Base-by-base conservation (phyloP, 1,139 yeast species). In the Kodamaea anthophila region DNA sequence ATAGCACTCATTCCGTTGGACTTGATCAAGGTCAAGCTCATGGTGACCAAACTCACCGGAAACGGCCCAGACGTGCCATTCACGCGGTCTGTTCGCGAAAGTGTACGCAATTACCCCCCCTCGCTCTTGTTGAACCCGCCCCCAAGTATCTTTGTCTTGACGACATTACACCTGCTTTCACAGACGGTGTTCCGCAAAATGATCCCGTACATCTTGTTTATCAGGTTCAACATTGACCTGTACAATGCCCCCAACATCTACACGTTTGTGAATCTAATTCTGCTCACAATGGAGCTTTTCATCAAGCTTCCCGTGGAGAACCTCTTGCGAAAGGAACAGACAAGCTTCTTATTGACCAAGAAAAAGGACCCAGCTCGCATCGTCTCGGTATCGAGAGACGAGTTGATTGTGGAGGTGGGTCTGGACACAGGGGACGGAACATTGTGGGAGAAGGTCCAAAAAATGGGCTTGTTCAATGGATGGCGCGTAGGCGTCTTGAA, bases 401-500 rank as follows among this genome's bases (percentile, higher is more conserved):
- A 72, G 37, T 44, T 81, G 42, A 68, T 80, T 27, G 71, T 80
- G 15, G 70, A 65, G 4, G 53, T 55, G 33, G n/a, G n/a, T n/a
- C n/a, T n/a, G n/a, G 37, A 29, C 9, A 24, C 26, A 6, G 31
- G 25, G 11, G 25, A 31, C 13, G 21, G 23, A 28, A 29, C 33
- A 16, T 15, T 31, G 20, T 35, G 37, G 36, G 39, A 37, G 26
- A 41, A 42, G 23, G 26, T 51, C 12, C 43, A 35, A 50, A 62
- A 39, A 21, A 44, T 60, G 33, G 66, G 67, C 1, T 62, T 87
- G 32, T 87, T 85, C 65, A 74, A 88, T 43, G 97, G 97, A 26
- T 91, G 97, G 96, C 72, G 87, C 52, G 78, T 86, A 22, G 93
- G 94, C 11, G 66, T 83, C 9, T 55, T 85, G 42, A 86, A 91